phyloP scores from a whole-genome alignment of 257 asterid species.

The Solanum chaucha region DNA sequence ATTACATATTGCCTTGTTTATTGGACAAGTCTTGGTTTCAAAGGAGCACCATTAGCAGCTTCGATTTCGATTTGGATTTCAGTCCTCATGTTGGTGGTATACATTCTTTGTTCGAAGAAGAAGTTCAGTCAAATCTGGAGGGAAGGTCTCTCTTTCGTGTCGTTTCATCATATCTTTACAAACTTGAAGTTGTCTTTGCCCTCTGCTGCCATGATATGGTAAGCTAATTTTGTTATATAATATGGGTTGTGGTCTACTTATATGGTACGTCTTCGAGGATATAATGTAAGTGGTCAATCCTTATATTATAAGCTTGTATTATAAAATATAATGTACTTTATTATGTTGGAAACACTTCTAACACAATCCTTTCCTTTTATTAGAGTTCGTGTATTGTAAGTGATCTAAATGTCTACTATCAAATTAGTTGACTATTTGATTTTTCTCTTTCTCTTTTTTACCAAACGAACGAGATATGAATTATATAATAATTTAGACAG shows the following conservation, averaged over 20 bases:
- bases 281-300: too few relatives aligned
- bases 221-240: neutral
- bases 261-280: too few relatives aligned
- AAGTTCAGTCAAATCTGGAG: slow-evolving; percentile 36
- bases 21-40: slow-evolving; percentile 32
- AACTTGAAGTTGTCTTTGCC: slow-evolving; percentile 51
- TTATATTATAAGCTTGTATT: too few relatives aligned
- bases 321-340: too few relatives aligned
- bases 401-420: too few relatives aligned
- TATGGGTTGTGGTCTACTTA: too few relatives aligned
- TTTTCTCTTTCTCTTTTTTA: neutral
- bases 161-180: slow-evolving; percentile 8
- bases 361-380: too few relatives aligned
- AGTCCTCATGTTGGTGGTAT: slow-evolving; percentile 22
- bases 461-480: neutral
- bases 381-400: too few relatives aligned
- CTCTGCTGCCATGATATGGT: slow-evolving; percentile 73
- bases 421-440: too few relatives aligned
- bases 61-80: slow-evolving; percentile 63
- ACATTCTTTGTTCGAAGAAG: slow-evolving; percentile 20
- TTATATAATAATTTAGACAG: neutral
- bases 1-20: slow-evolving; percentile 36
- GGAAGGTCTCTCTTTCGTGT: slow-evolving; percentile 30
- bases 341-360: too few relatives aligned
- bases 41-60: slow-evolving; percentile 53